Conservation (phyloP, 257 asterid species). For the Capsicum baccatum region DNA sequence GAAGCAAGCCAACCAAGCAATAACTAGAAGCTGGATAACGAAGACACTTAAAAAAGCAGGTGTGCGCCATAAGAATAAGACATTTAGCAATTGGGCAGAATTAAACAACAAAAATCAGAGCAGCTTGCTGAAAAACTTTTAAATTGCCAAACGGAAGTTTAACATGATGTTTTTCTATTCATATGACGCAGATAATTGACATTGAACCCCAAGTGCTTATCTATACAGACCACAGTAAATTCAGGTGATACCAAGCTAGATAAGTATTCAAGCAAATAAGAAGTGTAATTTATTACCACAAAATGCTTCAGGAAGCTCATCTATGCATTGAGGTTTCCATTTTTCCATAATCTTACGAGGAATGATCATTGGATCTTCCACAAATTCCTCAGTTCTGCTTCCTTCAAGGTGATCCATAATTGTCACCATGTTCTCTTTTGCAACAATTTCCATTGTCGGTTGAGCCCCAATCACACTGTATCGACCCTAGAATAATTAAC, state of each 20-base stretch:
- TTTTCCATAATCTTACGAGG: no score
- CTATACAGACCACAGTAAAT: no score
- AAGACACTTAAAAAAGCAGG: neutral
- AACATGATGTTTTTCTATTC: neutral
- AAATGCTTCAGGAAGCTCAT: no score
- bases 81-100: neutral
- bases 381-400: constrained; percentile 60
- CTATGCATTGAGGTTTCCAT: no score
- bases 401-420: constrained; percentile 76
- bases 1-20: neutral
- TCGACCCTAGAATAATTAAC: constrained; percentile 63
- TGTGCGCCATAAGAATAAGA: neutral
- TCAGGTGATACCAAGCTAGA: no score
- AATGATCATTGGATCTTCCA: constrained; percentile 81
- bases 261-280: no score
- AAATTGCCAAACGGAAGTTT: neutral
- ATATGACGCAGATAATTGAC: neutral
- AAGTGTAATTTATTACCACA: no score
- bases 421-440: constrained; percentile 85
- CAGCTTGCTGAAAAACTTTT: neutral
- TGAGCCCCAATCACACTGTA: constrained; percentile 95
- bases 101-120: neutral
- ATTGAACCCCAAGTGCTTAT: no score
- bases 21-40: neutral
- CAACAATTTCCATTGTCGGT: constrained; percentile 93